These are phyloP conservation scores for Nemania serpens DNA, from an alignment of 2,329 filamentous ascomycete genomes.

Conservation along the genomic window DNA sequence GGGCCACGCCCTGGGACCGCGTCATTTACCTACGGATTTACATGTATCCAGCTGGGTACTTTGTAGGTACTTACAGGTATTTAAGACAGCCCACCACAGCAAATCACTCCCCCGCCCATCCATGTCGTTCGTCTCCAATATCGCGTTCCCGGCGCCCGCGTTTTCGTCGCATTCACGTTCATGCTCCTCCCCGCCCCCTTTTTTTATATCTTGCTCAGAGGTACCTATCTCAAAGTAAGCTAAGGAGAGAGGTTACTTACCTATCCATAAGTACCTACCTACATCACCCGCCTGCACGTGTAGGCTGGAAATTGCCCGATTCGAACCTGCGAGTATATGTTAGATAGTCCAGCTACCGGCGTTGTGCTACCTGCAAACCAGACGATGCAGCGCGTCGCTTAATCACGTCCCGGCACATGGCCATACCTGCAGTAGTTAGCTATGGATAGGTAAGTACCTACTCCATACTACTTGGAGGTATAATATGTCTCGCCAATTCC, in stretches of 20 bases:
- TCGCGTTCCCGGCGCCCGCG: conserved; percentile 7
- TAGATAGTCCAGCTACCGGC: conserved; percentile 8
- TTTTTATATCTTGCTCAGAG: not conserved
- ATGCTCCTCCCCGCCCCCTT: not conserved
- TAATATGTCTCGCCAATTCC: no score
- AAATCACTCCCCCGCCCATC: not conserved
- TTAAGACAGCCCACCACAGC: not conserved
- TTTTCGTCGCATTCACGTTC: conserved; percentile 2
- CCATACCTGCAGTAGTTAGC: not conserved
- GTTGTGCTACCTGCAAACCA: conserved; percentile 6
- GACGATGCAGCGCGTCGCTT: conserved; percentile 6
- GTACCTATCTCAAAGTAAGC: no score
- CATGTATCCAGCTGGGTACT: no score
- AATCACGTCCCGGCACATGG: not conserved
- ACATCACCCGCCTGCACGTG: no score
- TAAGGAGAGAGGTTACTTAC: no score
- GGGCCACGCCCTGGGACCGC: no score
- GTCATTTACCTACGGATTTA: not conserved
- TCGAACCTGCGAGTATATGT: no score
- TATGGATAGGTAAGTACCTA: no score
- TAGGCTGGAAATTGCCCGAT: no score
- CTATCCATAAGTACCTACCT: no score
- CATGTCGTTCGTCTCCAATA: conserved; percentile 4
- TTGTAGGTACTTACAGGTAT: not conserved
- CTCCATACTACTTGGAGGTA: no score